These are phyloP conservation scores for Secale cereale DNA, from an alignment of 176 grass and related monocot genomes.

Conservation along the genomic window DNA sequence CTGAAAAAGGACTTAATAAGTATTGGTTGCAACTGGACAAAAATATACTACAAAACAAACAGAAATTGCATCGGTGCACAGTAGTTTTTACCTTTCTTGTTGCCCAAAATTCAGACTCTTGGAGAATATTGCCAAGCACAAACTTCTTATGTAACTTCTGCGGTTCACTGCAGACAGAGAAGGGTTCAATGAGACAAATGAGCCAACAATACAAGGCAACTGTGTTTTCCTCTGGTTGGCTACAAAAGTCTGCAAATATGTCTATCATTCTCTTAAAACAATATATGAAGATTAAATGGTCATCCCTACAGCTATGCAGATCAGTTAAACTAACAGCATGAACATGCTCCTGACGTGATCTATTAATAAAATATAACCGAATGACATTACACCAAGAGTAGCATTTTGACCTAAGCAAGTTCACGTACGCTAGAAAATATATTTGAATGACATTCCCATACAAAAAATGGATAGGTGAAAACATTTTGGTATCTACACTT, in stretches of 20 bases:
- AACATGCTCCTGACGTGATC: conserved; percentile 1
- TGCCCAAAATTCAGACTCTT: conserved; percentile 95
- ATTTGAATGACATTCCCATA: not conserved
- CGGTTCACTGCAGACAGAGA: conserved; percentile 58
- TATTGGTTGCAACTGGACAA: conserved; percentile 9
- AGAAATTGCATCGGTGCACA: not conserved
- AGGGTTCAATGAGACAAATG: conserved; percentile 16
- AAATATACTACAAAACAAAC: conserved; percentile 5
- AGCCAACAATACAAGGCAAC: not conserved
- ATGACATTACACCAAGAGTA: not conserved
- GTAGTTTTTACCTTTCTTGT: conserved; percentile 74
- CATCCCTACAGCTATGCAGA: not conserved
- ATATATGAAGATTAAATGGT: not conserved
- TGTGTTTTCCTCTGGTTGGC: not conserved
- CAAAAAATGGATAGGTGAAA: not conserved
- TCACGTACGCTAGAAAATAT: too few relatives aligned
- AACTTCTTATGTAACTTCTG: conserved; percentile 96
- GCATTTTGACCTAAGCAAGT: too few relatives aligned
- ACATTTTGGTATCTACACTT: not conserved
- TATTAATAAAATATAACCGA: not conserved
- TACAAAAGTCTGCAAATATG: not conserved
- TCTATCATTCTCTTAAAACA: not conserved
- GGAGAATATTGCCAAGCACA: conserved; percentile 76
- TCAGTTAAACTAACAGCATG: not conserved
- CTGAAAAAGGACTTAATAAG: conserved; percentile 41